Base-by-base conservation (phyloP, 495 filamentous ascomycete genomes). In the Podospora appendiculata region DNA sequence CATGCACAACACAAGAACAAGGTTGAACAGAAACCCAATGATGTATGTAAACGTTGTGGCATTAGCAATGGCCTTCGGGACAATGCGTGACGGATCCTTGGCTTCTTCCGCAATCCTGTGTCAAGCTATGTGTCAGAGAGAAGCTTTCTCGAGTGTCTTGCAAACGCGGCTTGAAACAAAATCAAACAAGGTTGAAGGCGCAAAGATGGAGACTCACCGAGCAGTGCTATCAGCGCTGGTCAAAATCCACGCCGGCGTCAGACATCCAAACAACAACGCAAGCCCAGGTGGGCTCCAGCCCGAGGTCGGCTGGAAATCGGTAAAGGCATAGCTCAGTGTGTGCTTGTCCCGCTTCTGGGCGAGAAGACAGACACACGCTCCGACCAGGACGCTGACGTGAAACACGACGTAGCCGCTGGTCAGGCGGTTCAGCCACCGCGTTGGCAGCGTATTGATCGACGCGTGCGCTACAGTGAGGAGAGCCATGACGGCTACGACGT, bases 171-270 rank as follows among this genome's bases (percentile, higher is more conserved):
- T 25, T 25, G 25, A 25, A 2, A 25, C 5, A 25, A 5, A 13
- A 9, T 38, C 34, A 5, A 16, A 19, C 39, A 32, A 40, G 10
- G 14, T 32, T 2, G 4, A 6, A 8, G 8, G 8, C 32, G 16
- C 3, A 19, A 38, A 42, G 1, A n/a, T n/a, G n/a, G n/a, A n/a
- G n/a, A n/a, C 56, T 51, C 54, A 64, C 63, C 64, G 59, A 16
- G 62, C 64, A 10, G 62, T 60, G 41, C 64, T 63, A 39, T 67
- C 64, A 10, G 62, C 62, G 25, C 56, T 55, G n/a, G 62, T 64
- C 65, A 83, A 82, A 41, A 80, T 84, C 82, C 84, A 88, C 0
- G 80, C 79, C 25, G 84, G 84, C 8, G 79, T 81, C 18, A 88
- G 65, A 61, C 85, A 86, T 17, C 84, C 84, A 53, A 88, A 85